Conservation (phyloP, 192 early-diverging fungal species). For the Diversispora epigaea region DNA sequence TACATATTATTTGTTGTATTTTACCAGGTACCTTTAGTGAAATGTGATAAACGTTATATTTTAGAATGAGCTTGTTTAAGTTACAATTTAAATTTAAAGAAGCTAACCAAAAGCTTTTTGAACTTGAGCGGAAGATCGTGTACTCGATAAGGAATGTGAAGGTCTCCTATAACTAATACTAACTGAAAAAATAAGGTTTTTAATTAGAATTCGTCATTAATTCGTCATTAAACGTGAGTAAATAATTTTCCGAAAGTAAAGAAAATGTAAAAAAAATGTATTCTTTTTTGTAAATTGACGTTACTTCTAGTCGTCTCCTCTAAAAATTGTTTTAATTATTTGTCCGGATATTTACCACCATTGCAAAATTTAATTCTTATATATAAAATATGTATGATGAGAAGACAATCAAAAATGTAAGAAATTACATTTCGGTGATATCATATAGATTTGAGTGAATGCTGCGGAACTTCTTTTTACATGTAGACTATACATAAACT, state of each 20-base stretch:
- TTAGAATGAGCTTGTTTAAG: not conserved
- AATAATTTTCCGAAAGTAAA: not conserved
- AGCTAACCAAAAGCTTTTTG: conserved; percentile 80
- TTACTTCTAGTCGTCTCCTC: too few relatives aligned
- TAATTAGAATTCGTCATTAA: too few relatives aligned
- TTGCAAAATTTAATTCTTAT: not conserved
- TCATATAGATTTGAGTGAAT: too few relatives aligned
- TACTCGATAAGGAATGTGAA: conserved; percentile 92
- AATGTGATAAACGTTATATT: not conserved
- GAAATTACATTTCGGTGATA: too few relatives aligned
- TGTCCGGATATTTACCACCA: not conserved
- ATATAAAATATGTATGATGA: too few relatives aligned
- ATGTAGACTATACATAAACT: too few relatives aligned
- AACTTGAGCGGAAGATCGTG: conserved; percentile 89
- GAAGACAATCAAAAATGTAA: too few relatives aligned
- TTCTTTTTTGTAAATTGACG: not conserved
- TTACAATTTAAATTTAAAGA: not conserved
- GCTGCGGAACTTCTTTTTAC: too few relatives aligned
- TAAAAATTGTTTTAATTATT: too few relatives aligned
- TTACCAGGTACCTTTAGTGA: conserved; percentile 77
- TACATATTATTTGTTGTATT: conserved; percentile 93
- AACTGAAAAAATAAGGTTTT: conserved; percentile 51
- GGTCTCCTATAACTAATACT: conserved; percentile 88
- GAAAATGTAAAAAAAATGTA: not conserved
- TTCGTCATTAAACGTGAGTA: too few relatives aligned